Evolutionary conservation across 2,329 filamentous ascomycete genomes (phyloP).

Genomic region (Tolypocladium capitatum): DNA sequence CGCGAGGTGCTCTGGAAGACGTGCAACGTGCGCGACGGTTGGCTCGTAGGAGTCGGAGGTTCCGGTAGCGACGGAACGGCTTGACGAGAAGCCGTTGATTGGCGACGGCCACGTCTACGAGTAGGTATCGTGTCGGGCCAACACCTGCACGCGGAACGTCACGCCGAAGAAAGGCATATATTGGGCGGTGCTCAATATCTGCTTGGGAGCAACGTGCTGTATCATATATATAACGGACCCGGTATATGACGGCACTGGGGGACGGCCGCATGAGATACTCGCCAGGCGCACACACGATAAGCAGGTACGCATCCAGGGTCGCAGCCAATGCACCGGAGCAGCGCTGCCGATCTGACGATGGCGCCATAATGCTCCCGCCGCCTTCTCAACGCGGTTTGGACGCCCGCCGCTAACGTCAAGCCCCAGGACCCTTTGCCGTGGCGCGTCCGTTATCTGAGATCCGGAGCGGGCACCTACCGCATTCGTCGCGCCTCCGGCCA

Average conservation of each 20-base stretch:
- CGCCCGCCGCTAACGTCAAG: neutral
- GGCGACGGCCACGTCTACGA: neutral
- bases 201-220: neutral
- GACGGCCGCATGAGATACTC: too few relatives aligned
- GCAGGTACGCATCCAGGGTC: too few relatives aligned
- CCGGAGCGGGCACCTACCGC: neutral
- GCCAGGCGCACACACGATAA: too few relatives aligned
- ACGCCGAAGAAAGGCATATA: neutral
- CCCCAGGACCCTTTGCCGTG: too few relatives aligned
- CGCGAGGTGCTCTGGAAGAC: constrained; percentile 78
- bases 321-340: too few relatives aligned
- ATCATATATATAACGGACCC: too few relatives aligned
- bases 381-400: neutral
- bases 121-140: neutral
- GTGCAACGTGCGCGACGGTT: constrained; percentile 31
- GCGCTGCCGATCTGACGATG: neutral
- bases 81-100: neutral
- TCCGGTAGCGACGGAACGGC: neutral
- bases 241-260: too few relatives aligned
- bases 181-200: too few relatives aligned
- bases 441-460: too few relatives aligned
- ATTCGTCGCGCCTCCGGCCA: neutral
- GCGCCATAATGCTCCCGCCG: neutral
- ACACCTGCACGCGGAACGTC: neutral
- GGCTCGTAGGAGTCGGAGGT: neutral